Evolutionary conservation across 2,329 filamentous ascomycete genomes (phyloP), one percentile per base, ranked within the genome.

Genomic region (Xylariomycetidae sp.): DNA sequence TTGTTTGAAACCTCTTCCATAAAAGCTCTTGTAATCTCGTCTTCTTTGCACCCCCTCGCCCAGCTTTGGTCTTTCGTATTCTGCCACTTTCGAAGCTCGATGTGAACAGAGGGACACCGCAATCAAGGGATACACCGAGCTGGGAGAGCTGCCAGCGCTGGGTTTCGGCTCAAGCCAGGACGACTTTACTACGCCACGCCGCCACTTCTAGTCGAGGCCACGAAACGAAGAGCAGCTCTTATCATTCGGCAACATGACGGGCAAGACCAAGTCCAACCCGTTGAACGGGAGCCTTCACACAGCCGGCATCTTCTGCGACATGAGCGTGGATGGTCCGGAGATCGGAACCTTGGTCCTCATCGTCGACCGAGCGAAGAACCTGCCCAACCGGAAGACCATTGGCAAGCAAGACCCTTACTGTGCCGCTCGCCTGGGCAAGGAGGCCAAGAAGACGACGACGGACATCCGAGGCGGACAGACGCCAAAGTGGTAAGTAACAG

Each of bases 351-450:
- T 98, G 48, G 87, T 98, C 29, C 75, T 88, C 37, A 82, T 98
- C 51, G 78, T 96, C 53, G 92, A 98, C 65, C 77, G 89, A 48
- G 92, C 89, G 32, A 96, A 95, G 75, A 98, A 98, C 59, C 67
- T 98, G 48, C 92, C 92, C 31, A 98, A 98, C 64, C 70, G 88
- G 49, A 94, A 94, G 68, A 92, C 88, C 5, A 95, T 98, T 70
- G 92, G 92, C 35, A 98, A 98, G 65, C 92, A 98, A 65, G 89
- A 96, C 57, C 90, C 92, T 0, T 98, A 96, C 61, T 95, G 89
- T 62, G 92, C 92, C 23, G 89, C 88, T 19, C 74, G 92, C 34
- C 66, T 98, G 28, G 92, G 90, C 20, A 98, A 98, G 61, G 89
- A 96, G 63, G 92, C 92, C 29, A 94, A 93, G 68, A 95, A 95